Evolutionary conservation across 2,329 filamentous ascomycete genomes (phyloP).

Genomic region (Anthostomella pinea): DNA sequence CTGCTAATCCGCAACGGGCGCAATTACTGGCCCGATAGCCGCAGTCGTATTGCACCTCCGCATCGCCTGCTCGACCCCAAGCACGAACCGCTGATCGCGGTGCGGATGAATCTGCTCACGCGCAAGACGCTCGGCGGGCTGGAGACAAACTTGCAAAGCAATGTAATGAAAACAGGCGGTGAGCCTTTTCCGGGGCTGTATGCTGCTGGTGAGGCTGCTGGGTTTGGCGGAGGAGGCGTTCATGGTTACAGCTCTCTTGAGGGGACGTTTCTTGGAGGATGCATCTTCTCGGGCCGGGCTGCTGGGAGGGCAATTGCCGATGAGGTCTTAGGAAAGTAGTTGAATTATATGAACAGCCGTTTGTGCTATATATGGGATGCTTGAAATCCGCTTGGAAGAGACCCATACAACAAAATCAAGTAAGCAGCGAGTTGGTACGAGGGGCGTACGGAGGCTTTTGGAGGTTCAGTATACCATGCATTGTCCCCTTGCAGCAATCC

Average conservation of each 20-base stretch:
- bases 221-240: conserved; percentile 60
- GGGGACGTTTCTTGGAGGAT: conserved; percentile 61
- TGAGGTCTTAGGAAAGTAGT: conserved; percentile 34
- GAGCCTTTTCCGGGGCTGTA: conserved; percentile 53
- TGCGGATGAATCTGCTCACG: conserved; percentile 58
- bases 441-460: too few species aligned
- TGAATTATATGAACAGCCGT: too few species aligned
- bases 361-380: too few species aligned
- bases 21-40: conserved; percentile 52
- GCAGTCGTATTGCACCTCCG: conserved; percentile 50
- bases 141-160: conserved; percentile 56
- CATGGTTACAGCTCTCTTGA: conserved; percentile 62
- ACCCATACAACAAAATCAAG: too few species aligned
- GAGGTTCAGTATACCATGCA: too few species aligned
- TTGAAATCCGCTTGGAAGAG: too few species aligned
- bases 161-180: conserved; percentile 51
- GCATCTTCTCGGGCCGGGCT: conserved; percentile 59
- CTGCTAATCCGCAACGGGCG: conserved; percentile 60
- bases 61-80: conserved; percentile 52
- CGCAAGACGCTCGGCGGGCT: conserved; percentile 60
- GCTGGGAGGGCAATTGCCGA: conserved; percentile 54
- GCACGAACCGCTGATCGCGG: conserved; percentile 59
- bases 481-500: too few species aligned
- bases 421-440: too few species aligned
- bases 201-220: conserved; percentile 58